These are phyloP conservation scores for Clarireedia paspali DNA, from an alignment of 2,329 filamentous ascomycete genomes.

Conservation along the genomic window DNA sequence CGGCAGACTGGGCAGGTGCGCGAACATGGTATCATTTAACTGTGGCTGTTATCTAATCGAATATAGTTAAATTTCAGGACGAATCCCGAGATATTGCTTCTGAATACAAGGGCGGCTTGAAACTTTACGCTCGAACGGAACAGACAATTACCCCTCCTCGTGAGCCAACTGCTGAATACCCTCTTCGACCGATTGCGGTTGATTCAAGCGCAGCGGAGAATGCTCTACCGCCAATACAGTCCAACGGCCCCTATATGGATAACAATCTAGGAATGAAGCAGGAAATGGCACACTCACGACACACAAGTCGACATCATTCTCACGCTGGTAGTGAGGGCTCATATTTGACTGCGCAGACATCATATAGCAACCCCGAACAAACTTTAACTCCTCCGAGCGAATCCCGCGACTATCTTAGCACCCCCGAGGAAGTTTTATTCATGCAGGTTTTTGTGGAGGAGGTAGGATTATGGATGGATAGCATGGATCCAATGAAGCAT, in stretches of 20 bases:
- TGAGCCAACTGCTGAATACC: slow-evolving; percentile 22
- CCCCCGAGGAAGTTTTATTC: slow-evolving; percentile 72
- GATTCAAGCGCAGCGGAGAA: slow-evolving; percentile 18
- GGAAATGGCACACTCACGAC: slow-evolving; percentile 20
- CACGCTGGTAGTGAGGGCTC: slow-evolving; percentile 26
- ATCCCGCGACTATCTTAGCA: slow-evolving; percentile 57
- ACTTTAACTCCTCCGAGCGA: slow-evolving; percentile 34
- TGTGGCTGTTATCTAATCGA: neutral
- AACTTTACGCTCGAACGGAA: slow-evolving; percentile 58
- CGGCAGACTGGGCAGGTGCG: slow-evolving; percentile 57
- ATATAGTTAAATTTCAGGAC: slow-evolving; percentile 67
- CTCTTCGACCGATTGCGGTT: slow-evolving; percentile 15
- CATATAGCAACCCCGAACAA: slow-evolving; percentile 28
- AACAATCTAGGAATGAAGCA: slow-evolving; percentile 19
- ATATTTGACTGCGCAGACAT: slow-evolving; percentile 32
- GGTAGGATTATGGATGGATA: slow-evolving; percentile 91
- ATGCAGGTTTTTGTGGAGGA: slow-evolving; percentile 91
- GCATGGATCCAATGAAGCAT: slow-evolving; percentile 76
- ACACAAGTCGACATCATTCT: slow-evolving; percentile 27
- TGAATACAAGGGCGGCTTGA: slow-evolving; percentile 74
- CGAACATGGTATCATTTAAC: neutral
- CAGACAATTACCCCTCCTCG: slow-evolving; percentile 29
- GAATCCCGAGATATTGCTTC: slow-evolving; percentile 86
- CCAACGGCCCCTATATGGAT: slow-evolving; percentile 21
- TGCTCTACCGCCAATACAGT: slow-evolving; percentile 27